Evolutionary conservation across 495 filamentous ascomycete genomes (phyloP), one percentile per base, ranked within the genome.

Genomic region (Aspergillus biplanus): DNA sequence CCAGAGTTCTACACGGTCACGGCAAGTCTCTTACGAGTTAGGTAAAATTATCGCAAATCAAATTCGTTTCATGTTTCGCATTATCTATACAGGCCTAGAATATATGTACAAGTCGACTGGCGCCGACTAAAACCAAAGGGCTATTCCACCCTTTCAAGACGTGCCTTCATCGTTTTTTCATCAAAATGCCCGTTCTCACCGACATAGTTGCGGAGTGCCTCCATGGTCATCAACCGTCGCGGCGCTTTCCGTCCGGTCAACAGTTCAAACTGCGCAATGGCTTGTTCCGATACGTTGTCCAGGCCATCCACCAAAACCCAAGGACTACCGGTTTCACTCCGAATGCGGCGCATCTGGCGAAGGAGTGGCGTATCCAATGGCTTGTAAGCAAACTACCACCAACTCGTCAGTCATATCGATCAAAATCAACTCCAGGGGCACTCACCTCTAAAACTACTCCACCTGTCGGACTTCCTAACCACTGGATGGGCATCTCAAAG

Each of bases 241-340:
- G 91, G 91, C 15, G 91, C 91, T 75, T 90, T 86, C 27, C 91
- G 81, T n/a, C 90, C 91, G 5, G 90, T 91, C 80, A 93, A 90
- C 50, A 93, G 73, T 72, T 93, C 91, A 69, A 92, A 93, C 50
- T 91, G 90, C 32, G 91, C 90, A 72, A 90, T 92, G 2, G 89
- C 91, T 78, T 92, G 91, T 71, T 95, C 91, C 2, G 85, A 84
- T 1, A 95, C 82, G 33, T 93, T 85, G 68, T 93, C 91, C 9
- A 93, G 74, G 6, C 90, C 91, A 67, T 93, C 90, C n/a, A 92
- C 85, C 35, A 90, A 81, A 5, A 91, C 87, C 90, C 90, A 95
- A 2, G 86, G 84, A 18, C 82, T 84, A 11, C 83, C 83, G 0
- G 86, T 86, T 60, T 85, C 81, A 54, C 82, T 83, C 21, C 87